A percentile compares a stretch with the other conserved stretches of the same genome.
Evolutionary conservation across 148 eudicot species (phyloP).

Genomic region (Dianthus caryophyllus): DNA sequence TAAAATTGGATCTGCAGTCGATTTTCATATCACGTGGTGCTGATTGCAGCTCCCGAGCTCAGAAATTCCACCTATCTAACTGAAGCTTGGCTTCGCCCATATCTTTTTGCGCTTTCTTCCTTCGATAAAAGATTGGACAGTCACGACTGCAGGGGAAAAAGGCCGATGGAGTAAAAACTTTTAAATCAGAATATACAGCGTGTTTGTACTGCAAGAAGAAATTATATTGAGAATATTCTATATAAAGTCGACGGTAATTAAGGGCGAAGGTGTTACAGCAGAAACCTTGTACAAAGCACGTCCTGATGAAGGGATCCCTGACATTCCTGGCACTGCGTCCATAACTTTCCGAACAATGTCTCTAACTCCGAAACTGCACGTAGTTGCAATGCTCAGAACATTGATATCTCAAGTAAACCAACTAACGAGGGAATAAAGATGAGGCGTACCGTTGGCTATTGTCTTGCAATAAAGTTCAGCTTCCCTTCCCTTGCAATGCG

Average conservation of each 20-base stretch:
- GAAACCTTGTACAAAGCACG: constrained; percentile 92
- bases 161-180: background rate
- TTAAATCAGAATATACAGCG: background rate
- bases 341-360: constrained; percentile 84
- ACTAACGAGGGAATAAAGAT: constrained; percentile 8
- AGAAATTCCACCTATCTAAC: constrained; percentile 89
- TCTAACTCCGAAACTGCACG: constrained; percentile 84
- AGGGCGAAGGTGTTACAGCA: background rate
- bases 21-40: background rate
- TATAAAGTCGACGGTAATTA: background rate
- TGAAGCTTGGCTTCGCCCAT: constrained; percentile 96
- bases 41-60: constrained; percentile 5
- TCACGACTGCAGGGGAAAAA: constrained; percentile 62
- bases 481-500: constrained; percentile 98
- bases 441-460: constrained; percentile 59
- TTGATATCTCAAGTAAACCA: background rate
- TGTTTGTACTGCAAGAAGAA: constrained; percentile 8
- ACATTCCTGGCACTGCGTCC: constrained; percentile 99
- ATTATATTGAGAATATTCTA: background rate
- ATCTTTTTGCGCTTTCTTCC: constrained; percentile 98
- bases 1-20: background rate
- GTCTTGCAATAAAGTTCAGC: constrained; percentile 96
- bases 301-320: constrained; percentile 99
- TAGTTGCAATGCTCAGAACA: constrained; percentile 11
- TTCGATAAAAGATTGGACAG: constrained; percentile 97